A percentile compares a stretch with the other conserved stretches of the same genome.
Evolutionary conservation across 1,139 yeast genomes (phyloP).

Genomic region (Candida frijolesensis): DNA sequence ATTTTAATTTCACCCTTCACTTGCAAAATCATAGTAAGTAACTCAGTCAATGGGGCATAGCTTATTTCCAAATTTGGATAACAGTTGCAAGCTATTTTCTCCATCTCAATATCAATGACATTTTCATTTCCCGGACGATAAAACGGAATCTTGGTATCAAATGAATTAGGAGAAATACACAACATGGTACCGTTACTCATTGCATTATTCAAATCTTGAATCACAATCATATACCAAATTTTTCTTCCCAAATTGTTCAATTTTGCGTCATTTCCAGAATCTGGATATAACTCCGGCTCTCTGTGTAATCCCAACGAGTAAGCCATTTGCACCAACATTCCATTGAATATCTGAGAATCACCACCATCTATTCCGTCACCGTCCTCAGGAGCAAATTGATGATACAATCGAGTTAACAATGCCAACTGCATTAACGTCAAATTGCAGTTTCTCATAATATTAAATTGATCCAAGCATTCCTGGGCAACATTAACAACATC

Average conservation of each 20-base stretch:
- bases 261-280: constrained; percentile 24
- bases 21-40: constrained; percentile 22
- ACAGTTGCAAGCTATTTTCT: constrained; percentile 19
- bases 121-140: constrained; percentile 35
- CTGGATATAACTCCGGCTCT: constrained; percentile 35
- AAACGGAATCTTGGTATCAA: constrained; percentile 38
- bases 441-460: constrained; percentile 39
- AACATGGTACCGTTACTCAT: constrained; percentile 43
- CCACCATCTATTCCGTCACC: constrained; percentile 54
- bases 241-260: constrained; percentile 36
- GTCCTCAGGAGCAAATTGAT: constrained; percentile 50
- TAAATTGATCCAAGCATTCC: constrained; percentile 40
- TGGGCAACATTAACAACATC: constrained; percentile 40
- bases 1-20: constrained; percentile 23
- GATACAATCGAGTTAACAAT: constrained; percentile 39
- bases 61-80: constrained; percentile 21
- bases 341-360: constrained; percentile 41
- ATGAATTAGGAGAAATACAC: constrained; percentile 27
- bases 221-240: constrained; percentile 33
- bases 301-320: constrained; percentile 48
- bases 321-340: constrained; percentile 43
- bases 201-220: constrained; percentile 40
- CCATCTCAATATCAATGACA: constrained; percentile 26
- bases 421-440: constrained; percentile 54
- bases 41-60: constrained; percentile 21